Evolutionary conservation across 2,329 filamentous ascomycete genomes (phyloP).

Genomic region (Pseudogymnoascus sp.): DNA sequence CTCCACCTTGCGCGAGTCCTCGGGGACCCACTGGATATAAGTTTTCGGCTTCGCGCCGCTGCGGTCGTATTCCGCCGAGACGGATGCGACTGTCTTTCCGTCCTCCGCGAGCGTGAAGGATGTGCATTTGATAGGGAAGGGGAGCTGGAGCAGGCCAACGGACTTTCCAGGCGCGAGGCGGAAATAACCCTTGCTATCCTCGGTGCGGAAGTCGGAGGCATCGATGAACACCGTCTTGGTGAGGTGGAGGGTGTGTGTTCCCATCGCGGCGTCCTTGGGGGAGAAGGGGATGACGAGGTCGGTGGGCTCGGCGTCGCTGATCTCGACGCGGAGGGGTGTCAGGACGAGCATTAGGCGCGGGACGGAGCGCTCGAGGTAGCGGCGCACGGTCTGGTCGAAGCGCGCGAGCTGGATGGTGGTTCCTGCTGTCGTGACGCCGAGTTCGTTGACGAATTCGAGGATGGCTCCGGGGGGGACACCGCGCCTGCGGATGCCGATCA

Average conservation of each 20-base stretch:
- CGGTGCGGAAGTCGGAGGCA: conserved; percentile 68
- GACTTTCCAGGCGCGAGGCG: conserved; percentile 68
- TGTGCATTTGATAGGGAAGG: conserved; percentile 62
- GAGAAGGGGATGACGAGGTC: conserved; percentile 70
- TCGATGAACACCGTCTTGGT: conserved; percentile 83
- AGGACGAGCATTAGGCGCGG: conserved; percentile 85
- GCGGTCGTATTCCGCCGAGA: conserved; percentile 63
- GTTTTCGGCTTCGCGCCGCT: conserved; percentile 70
- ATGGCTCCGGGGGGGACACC: conserved; percentile 86
- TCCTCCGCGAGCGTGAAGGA: conserved; percentile 62
- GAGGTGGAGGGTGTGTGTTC: conserved; percentile 55
- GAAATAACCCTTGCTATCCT: conserved; percentile 68
- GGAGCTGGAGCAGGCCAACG: conserved; percentile 66
- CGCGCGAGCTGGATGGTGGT: conserved; percentile 73
- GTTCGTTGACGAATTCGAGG: conserved; percentile 81
- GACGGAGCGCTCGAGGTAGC: conserved; percentile 81
- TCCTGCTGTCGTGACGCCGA: conserved; percentile 79
- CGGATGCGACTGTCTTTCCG: conserved; percentile 55
- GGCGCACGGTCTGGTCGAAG: conserved; percentile 81
- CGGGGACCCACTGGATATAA: conserved; percentile 85
- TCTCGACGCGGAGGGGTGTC: conserved; percentile 75
- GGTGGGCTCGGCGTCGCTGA: conserved; percentile 69
- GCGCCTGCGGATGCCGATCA: conserved; percentile 75
- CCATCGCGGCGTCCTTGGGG: conserved; percentile 68
- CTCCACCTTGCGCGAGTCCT: conserved; percentile 62